These are phyloP conservation scores for Myotisia sp. DNA, from an alignment of 2,329 filamentous ascomycete genomes.

Conservation along the genomic window DNA sequence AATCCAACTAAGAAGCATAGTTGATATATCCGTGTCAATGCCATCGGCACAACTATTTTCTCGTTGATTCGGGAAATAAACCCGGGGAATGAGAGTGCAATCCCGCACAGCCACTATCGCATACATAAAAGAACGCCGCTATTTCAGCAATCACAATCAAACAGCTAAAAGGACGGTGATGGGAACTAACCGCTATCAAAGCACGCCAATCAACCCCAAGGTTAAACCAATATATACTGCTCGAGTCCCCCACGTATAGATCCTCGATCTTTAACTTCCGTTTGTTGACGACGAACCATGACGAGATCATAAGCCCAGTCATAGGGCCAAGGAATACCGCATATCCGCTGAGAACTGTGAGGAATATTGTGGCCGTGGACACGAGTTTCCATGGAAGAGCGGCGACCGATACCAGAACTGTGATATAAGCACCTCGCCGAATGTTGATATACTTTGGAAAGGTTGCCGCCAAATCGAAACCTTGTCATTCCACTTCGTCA, in stretches of 20 bases:
- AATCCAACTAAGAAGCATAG: conserved; percentile 30
- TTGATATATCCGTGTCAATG: conserved; percentile 29
- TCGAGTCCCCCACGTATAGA: conserved; percentile 26
- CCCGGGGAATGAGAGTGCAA: conserved; percentile 21
- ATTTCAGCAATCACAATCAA: background rate
- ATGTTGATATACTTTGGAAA: conserved; percentile 44
- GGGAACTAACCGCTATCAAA: conserved; percentile 15
- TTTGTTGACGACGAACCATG: conserved; percentile 23
- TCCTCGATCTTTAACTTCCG: conserved; percentile 31
- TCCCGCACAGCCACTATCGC: conserved; percentile 10
- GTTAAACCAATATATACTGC: conserved; percentile 31
- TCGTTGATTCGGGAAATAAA: conserved; percentile 20
- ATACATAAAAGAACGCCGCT: background rate
- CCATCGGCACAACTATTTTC: conserved; percentile 12
- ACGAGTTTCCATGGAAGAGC: conserved; percentile 39
- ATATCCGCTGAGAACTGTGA: conserved; percentile 34
- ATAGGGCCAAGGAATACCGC: conserved; percentile 35
- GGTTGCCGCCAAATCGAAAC: conserved; percentile 42
- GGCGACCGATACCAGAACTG: conserved; percentile 10
- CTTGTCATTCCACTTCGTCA: conserved; percentile 14
- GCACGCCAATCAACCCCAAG: conserved; percentile 34
- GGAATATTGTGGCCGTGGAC: conserved; percentile 33
- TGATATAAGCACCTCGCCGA: conserved; percentile 38
- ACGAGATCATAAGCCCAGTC: conserved; percentile 21
- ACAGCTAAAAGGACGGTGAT: background rate